phyloP scores from a whole-genome alignment of 768 basidiomycete species.

The Naganishia vaughanmartiniae region DNA sequence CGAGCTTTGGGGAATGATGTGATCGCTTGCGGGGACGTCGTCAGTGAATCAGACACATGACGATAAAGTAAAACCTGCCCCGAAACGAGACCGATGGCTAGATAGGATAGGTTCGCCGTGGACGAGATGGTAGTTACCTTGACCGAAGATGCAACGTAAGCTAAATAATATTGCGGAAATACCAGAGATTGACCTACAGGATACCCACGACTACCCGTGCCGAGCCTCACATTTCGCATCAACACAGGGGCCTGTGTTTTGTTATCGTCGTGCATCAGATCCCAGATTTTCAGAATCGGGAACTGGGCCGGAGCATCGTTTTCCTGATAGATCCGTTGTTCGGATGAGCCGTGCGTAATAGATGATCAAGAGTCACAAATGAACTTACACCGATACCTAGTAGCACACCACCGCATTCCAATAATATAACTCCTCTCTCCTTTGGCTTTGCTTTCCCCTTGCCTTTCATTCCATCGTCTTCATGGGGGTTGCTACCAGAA shows the following conservation, averaged over 20 bases:
- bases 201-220: slow-evolving; percentile 72
- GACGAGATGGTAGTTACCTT: slow-evolving; percentile 77
- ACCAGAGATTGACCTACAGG: slow-evolving; percentile 57
- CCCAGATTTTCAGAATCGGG: slow-evolving; percentile 73
- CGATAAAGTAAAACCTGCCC: slow-evolving; percentile 88
- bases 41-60: slow-evolving; percentile 84
- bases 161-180: not conserved
- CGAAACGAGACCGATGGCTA: slow-evolving; percentile 90
- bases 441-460: slow-evolving; percentile 33
- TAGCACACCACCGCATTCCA: slow-evolving; percentile 73
- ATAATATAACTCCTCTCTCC: slow-evolving; percentile 57
- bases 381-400: slow-evolving; percentile 80
- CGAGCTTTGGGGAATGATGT: slow-evolving; percentile 81
- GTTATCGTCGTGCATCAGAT: slow-evolving; percentile 69
- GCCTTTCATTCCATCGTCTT: not conserved
- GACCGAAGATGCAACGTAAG: slow-evolving; percentile 4
- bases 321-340: slow-evolving; percentile 30
- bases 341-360: not conserved
- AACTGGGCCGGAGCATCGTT: slow-evolving; percentile 49
- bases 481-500: not conserved
- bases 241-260: slow-evolving; percentile 63
- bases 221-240: slow-evolving; percentile 72
- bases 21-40: slow-evolving; percentile 63
- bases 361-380: not conserved
- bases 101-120: slow-evolving; percentile 71